Evolutionary conservation across 1,284 basidiomycete genomes (phyloP), one percentile per base, ranked within the genome.

Genomic region (Paramarasmius palmivorus): DNA sequence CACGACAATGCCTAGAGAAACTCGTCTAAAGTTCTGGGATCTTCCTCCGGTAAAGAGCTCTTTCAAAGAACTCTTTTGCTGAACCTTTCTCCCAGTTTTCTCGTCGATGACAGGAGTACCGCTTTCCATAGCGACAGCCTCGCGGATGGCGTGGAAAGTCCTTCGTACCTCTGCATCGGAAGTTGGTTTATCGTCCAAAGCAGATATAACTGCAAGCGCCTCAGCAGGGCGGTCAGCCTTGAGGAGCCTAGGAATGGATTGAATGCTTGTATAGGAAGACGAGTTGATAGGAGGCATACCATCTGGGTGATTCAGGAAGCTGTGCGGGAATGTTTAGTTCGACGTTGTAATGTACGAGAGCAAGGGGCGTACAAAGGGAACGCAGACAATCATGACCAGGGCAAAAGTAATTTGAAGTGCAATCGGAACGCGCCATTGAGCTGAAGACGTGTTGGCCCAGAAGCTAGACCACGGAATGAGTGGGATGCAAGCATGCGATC

Each of bases 231-330:
- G 76, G 14, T 82, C 82, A 42, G 80, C 76, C 64, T 83, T 84
- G 35, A 86, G 69, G 15, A 89, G 78, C 86, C 69, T 70, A 36
- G 37, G 2, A 36, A 8, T 26, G 29, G 36, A 19, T 25, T 35
- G 7, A 39, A 23, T 4, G 46, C 17, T 17, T 12, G 10, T 32
- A 50, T 20, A 36, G n/a, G n/a, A n/a, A n/a, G n/a, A 5, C 49
- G 23, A 41, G 47, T 19, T 17, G 17, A 52, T 17, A 25, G 20
- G 15, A 17, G 19, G 1, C 57, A 22, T 50, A 65, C 66, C 83
- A 90, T 66, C 88, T 76, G 10, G 87, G 88, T 9, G 85, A 88
- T 65, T 90, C 88, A 37, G 86, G 86, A 25, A 89, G 74, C 79
- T 82, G 20, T 32, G 7, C 8, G n/a, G 20, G 49, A 42, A 1